Base-by-base conservation (phyloP, 1,139 yeast genomes). In the Suhomyces terraborum region DNA sequence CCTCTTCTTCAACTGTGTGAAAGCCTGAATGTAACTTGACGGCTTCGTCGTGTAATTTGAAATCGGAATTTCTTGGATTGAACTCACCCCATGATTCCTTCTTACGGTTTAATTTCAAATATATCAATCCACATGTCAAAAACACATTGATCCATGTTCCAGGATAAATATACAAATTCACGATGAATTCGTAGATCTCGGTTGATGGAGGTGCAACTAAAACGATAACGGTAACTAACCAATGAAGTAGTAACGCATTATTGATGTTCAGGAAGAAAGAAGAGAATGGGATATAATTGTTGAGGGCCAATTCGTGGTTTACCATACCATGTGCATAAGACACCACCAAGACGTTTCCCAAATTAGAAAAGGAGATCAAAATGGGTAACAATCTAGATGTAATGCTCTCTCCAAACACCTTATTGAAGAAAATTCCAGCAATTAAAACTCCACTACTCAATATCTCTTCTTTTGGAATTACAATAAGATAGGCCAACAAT, bases 261-360 rank as follows among this genome's bases (percentile, higher is more conserved):
- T 78, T 75, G 55, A 82, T 73, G 37, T 82, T 64, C 18, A 77
- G 75, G 67, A 76, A 79, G 43, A 78, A 69, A 10, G 59, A 59
- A 7, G 89, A 78, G 54, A 80, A 83, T 21, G 95, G 95, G 32
- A 86, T 58, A 45, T 84, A 77, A 48, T 85, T 84, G 55, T 83
- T 89, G 48, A 79, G 73, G 10, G 87, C 93, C 42, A 85, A 67
- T 53, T 84, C 89, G 56, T 83, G 88, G 51, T 84, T 80, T 45
- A 85, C 84, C 52, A 88, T 73, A 16, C 88, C 86, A 56, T 85
- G 94, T 1, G 93, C 84, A 57, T 80, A 86, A 24, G 84, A 80
- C 26, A 85, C 94, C 32, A 86, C 82, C 62, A 85, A 67, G 21
- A 86, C 93, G 55, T 86, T 86, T 24, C 95, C 95, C 34, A 85